These are phyloP conservation scores for Sherardia arvensis DNA, from an alignment of 257 asterid species.

Conservation along the genomic window DNA sequence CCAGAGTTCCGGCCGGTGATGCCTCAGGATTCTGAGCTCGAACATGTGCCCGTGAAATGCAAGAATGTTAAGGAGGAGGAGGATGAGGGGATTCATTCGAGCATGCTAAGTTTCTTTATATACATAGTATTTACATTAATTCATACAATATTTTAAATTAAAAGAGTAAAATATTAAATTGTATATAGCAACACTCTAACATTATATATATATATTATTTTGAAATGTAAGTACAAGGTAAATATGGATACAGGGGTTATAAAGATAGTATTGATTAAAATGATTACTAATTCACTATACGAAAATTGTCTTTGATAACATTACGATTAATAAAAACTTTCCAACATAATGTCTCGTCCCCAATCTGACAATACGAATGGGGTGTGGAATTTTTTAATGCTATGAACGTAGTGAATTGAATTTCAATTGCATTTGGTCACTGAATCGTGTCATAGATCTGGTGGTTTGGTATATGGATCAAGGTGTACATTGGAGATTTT, in stretches of 20 bases:
- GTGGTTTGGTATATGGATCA: neutral
- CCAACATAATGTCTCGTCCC: neutral
- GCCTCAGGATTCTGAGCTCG: neutral
- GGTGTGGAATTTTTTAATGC: neutral
- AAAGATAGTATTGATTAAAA: no score
- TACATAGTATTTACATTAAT: no score
- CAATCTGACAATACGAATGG: slow-evolving; percentile 2
- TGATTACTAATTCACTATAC: no score
- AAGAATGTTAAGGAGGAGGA: neutral
- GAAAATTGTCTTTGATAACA: no score
- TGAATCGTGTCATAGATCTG: slow-evolving; percentile 18
- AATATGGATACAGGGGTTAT: no score
- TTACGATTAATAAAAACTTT: neutral
- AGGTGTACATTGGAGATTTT: neutral
- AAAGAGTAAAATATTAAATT: no score
- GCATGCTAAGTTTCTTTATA: no score
- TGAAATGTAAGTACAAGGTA: no score
- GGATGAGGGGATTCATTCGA: no score
- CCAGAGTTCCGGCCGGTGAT: neutral
- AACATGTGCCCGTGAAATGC: neutral
- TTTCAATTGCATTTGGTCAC: neutral
- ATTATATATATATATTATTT: no score
- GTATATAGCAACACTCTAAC: no score
- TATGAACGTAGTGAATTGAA: neutral
- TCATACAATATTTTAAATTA: no score